These are phyloP conservation scores for Fusarium scirpi DNA, from an alignment of 2,329 filamentous ascomycete species.

Conservation along the genomic window DNA sequence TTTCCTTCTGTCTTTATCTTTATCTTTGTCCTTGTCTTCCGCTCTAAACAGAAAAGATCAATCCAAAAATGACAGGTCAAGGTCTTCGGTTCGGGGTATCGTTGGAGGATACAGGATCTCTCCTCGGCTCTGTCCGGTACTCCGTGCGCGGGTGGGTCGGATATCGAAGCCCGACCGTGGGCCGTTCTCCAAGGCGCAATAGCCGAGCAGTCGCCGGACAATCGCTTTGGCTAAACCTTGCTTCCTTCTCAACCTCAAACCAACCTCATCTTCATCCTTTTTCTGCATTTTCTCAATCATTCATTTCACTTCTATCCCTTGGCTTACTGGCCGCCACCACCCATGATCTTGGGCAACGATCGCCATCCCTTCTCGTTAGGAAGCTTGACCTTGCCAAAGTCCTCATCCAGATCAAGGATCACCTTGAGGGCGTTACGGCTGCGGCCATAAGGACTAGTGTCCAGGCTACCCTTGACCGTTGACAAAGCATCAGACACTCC, in stretches of 20 bases:
- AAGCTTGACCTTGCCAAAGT: slow-evolving; percentile 83
- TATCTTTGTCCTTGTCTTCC: slow-evolving; percentile 18
- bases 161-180: slow-evolving; percentile 33
- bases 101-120: not conserved
- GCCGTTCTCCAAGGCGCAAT: slow-evolving; percentile 24
- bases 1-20: not conserved
- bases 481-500: slow-evolving; percentile 74
- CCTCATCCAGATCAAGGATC: slow-evolving; percentile 92
- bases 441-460: slow-evolving; percentile 64
- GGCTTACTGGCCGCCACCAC: slow-evolving; percentile 53
- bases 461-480: slow-evolving; percentile 50
- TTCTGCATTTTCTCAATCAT: slow-evolving; percentile 7
- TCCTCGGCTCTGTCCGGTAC: slow-evolving; percentile 34
- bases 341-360: slow-evolving; percentile 63
- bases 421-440: slow-evolving; percentile 95
- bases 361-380: slow-evolving; percentile 66
- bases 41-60: slow-evolving; percentile 28
- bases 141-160: slow-evolving; percentile 34
- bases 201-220: slow-evolving; percentile 43
- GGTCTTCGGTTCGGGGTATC: slow-evolving; percentile 1
- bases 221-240: slow-evolving; percentile 19
- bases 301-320: slow-evolving; percentile 5
- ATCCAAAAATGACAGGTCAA: slow-evolving; percentile 16
- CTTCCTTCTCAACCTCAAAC: slow-evolving; percentile 22
- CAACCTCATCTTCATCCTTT: slow-evolving; percentile 1